Evolutionary conservation across 2,329 filamentous ascomycete species (phyloP), one percentile per base, ranked within the genome.

Genomic region (Elsinoe arachidis): DNA sequence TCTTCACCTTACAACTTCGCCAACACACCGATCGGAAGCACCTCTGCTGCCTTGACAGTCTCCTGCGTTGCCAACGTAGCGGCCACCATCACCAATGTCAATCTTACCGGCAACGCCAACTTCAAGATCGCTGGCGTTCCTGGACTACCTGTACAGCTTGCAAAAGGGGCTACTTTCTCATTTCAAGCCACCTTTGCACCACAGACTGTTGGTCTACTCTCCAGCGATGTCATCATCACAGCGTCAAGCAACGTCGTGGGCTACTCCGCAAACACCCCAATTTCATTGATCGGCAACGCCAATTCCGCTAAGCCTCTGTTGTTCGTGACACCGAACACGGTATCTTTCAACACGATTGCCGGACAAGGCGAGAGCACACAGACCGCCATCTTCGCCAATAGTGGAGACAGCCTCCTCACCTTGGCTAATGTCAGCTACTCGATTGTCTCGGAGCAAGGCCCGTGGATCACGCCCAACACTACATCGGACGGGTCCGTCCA

Each of bases 311-410:
- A 64, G 1, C 70, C 79, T 0, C 65, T 82, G 2, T 65, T 83
- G 1, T 66, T 70, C 0, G 64, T 83, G 14, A 74, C 71, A 2
- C 80, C 81, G 0, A 71, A 73, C 7, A 72, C 72, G 0, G 61
- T 83, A 3, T 73, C 75, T 0, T 83, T 83, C 61, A 70, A 72
- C 2, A 70, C 80, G 2, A 73, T 83, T 30, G 71, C 74, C 1
- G 78, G 76, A 0, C 64, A 71, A 0, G 67, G 69, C 2, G 74
- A 71, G 1, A 66, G 72, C 1, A 67, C 70, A 3, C 72, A 81
- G 60, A 74, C 72, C 0, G 66, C 78, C 2, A 66, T 80, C 0
- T 67, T 82, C 38, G 69, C 68, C 59, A 83, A 83, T 60, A 65
- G 73, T 4, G 81, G 81, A 26, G 76, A 77, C 55, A 65, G 69